phyloP scores from a whole-genome alignment of 441 rosid genomes.

The Syzygium malaccense region DNA sequence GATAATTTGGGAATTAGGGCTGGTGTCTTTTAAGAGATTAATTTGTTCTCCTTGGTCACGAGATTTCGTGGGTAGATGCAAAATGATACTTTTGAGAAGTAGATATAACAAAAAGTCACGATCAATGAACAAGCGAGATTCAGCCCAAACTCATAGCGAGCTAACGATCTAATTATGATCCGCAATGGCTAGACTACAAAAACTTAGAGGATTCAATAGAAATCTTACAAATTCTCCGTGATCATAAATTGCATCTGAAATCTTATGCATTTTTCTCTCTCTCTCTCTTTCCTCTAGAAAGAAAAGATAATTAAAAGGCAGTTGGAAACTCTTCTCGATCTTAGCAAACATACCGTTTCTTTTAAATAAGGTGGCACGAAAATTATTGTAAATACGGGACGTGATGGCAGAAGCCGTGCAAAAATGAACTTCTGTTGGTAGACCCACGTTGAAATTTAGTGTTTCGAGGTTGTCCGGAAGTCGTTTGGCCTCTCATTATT shows the following conservation, averaged over 20 bases:
- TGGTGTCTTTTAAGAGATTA: too few species aligned
- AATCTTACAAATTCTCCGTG: rapidly evolving
- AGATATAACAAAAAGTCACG: not conserved
- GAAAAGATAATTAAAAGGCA: not conserved
- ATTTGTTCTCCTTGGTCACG: too few species aligned
- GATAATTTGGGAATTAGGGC: too few species aligned
- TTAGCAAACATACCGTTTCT: not conserved
- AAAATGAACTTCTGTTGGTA: too few species aligned
- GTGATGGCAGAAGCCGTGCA: too few species aligned
- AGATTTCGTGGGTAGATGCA: too few species aligned
- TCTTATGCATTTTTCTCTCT: not conserved
- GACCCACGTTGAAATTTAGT: too few species aligned
- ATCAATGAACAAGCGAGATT: not conserved
- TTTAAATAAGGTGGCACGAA: not conserved
- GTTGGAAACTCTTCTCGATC: rapidly evolving
- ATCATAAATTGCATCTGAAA: not conserved
- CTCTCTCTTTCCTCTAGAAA: not conserved
- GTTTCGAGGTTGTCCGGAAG: not conserved
- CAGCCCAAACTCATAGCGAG: rapidly evolving
- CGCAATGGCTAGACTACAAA: rapidly evolving
- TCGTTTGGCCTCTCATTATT: not conserved
- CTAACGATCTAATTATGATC: rapidly evolving
- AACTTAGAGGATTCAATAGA: not conserved
- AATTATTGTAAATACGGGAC: too few species aligned
- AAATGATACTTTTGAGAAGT: too few species aligned